A percentile compares a stretch with the other conserved stretches of the same genome.
phyloP scores from a whole-genome alignment of 1,284 basidiomycete genomes.

The Apiotrichum veenhuisii region DNA sequence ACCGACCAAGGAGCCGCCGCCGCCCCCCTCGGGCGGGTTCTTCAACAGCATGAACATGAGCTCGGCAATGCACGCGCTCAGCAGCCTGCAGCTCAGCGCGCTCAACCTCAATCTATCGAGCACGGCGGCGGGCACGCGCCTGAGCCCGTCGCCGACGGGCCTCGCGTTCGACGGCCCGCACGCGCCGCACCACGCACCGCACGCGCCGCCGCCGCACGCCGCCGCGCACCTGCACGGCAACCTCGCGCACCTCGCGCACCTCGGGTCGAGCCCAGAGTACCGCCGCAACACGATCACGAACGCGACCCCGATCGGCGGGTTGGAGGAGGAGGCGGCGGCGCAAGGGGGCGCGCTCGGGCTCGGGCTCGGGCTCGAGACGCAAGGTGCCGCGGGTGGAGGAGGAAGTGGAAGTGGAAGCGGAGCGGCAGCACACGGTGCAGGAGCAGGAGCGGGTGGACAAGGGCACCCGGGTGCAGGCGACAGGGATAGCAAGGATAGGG shows the following conservation, averaged over 20 bases:
- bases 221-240: too few species aligned
- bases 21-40: background rate
- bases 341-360: too few species aligned
- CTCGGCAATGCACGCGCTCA: background rate
- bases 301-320: too few species aligned
- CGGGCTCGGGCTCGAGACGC: too few species aligned
- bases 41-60: background rate
- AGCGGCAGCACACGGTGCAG: too few species aligned
- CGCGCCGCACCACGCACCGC: background rate
- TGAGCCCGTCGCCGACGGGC: slow-evolving; percentile 1
- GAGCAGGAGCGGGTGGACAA: background rate
- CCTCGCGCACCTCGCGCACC: background rate
- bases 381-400: too few species aligned
- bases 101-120: background rate
- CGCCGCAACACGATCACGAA: too few species aligned
- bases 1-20: background rate
- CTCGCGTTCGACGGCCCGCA: slow-evolving; percentile 8
- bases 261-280: background rate
- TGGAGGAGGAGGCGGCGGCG: too few species aligned
- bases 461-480: background rate
- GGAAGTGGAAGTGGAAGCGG: too few species aligned
- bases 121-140: background rate
- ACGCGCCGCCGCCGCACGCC: background rate
- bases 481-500: too few species aligned
- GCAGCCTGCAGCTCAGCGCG: background rate